Conservation (phyloP, 257 asterid genomes). For the Solanum paucissectum region DNA sequence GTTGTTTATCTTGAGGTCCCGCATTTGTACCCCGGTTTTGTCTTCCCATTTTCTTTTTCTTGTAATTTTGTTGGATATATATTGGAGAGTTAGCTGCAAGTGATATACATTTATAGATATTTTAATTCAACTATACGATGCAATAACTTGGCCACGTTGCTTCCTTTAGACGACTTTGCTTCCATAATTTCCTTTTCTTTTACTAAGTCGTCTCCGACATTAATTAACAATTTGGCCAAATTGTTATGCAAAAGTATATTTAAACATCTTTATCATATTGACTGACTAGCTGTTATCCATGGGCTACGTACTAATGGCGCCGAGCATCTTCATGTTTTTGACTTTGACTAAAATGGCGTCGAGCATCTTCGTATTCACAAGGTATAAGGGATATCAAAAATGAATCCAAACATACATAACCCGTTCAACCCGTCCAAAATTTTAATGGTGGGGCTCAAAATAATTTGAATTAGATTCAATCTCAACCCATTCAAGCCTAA, state of each 20-base stretch:
- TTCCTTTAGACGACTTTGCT: neutral
- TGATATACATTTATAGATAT: neutral
- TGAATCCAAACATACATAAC: no score
- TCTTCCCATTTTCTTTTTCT: neutral
- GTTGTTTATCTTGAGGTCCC: neutral
- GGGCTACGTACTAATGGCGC: neutral
- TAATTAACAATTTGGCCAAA: neutral
- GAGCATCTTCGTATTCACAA: neutral
- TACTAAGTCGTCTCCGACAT: neutral
- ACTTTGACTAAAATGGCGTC: neutral
- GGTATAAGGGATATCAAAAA: no score
- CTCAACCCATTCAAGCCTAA: no score
- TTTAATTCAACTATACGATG: neutral
- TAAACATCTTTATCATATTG: neutral
- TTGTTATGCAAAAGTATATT: neutral
- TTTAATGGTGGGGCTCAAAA: no score
- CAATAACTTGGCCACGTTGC: neutral
- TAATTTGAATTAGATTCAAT: no score
- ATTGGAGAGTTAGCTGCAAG: neutral
- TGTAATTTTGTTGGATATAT: neutral
- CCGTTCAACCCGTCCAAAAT: fast-evolving
- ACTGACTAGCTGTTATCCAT: neutral
- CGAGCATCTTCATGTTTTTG: neutral
- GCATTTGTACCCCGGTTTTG: neutral
- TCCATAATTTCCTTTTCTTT: neutral